Conservation (phyloP, 768 basidiomycete genomes). For the Leccinum imitatum region DNA sequence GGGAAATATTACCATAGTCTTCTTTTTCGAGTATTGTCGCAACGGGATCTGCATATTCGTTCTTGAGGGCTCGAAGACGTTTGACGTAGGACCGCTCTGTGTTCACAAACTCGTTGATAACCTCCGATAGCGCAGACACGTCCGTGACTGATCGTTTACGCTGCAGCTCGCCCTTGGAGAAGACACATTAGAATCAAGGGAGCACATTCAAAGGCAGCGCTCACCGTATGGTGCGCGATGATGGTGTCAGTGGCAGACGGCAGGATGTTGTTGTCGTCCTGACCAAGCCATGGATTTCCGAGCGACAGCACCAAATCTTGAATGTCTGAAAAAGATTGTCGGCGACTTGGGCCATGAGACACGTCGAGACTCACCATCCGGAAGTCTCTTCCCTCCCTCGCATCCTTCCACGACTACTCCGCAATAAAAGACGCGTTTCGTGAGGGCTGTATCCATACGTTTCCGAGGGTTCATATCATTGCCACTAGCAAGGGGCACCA, state of each 20-base stretch:
- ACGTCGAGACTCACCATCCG: conserved; percentile 50
- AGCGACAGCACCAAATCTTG: conserved; percentile 78
- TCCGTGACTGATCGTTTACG: conserved; percentile 62
- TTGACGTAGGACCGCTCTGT: conserved; percentile 90
- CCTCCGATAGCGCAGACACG: conserved; percentile 62
- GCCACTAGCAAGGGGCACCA: conserved; percentile 68
- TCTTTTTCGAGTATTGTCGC: conserved; percentile 78
- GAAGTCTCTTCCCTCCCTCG: conserved; percentile 64
- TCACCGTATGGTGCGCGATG: conserved; percentile 43
- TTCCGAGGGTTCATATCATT: conserved; percentile 53
- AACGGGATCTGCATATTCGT: conserved; percentile 92
- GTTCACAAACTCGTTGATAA: conserved; percentile 82
- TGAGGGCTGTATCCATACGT: conserved; percentile 44
- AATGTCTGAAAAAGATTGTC: conserved; percentile 51
- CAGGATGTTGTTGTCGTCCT: conserved; percentile 48
- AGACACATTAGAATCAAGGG: conserved; percentile 13
- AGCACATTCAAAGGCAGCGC: conserved; percentile 21
- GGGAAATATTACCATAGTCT: conserved; percentile 84
- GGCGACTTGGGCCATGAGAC: conserved; percentile 2
- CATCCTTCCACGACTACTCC: conserved; percentile 88
- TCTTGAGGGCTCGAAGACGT: conserved; percentile 78
- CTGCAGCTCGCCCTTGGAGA: conserved; percentile 28
- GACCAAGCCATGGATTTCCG: conserved; percentile 60
- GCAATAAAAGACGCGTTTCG: conserved; percentile 84
- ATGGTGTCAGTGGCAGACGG: conserved; percentile 40